These are phyloP conservation scores for Tolypocladium tundrense DNA, from an alignment of 2,329 filamentous ascomycete species.

Conservation along the genomic window DNA sequence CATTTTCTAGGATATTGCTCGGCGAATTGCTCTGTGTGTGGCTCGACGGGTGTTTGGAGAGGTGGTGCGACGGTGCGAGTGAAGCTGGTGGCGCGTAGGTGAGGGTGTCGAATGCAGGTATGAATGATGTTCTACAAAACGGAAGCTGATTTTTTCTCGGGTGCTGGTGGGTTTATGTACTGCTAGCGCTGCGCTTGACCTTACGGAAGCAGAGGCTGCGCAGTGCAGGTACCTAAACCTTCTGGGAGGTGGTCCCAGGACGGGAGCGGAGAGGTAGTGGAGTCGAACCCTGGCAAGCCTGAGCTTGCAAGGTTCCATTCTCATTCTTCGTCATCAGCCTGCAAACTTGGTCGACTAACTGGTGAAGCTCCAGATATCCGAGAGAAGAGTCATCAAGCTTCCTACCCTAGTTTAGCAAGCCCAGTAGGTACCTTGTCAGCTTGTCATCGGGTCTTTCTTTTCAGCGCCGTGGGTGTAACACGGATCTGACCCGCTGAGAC, in stretches of 20 bases:
- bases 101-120: background rate
- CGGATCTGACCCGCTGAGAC: background rate
- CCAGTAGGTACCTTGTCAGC: background rate
- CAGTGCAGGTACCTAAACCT: too few relatives aligned
- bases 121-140: background rate
- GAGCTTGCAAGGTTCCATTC: background rate
- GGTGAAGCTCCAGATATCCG: background rate
- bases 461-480: background rate
- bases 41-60: background rate
- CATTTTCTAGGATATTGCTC: slow-evolving; percentile 31
- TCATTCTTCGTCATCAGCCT: background rate
- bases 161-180: background rate
- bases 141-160: background rate
- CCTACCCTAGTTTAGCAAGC: background rate
- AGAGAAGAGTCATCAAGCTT: background rate
- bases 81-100: background rate
- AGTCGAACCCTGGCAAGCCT: background rate
- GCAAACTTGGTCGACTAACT: background rate
- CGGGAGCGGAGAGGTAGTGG: background rate
- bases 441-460: background rate
- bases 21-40: background rate
- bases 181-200: background rate
- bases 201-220: background rate
- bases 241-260: background rate
- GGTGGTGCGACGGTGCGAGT: background rate